phyloP scores from a whole-genome alignment of 345 rosid species.

The Noccaea caerulescens region DNA sequence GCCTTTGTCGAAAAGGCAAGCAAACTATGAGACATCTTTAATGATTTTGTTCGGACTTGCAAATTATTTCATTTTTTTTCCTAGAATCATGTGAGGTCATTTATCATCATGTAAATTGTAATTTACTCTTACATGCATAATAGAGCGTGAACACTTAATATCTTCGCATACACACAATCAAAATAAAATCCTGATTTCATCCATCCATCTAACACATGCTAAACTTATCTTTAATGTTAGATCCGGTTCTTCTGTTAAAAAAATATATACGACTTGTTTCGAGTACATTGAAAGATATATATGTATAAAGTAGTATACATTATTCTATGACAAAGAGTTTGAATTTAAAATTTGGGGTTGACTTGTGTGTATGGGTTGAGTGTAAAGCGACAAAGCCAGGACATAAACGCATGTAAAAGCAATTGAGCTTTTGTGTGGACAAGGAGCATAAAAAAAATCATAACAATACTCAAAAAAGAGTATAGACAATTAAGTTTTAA shows the following conservation, averaged over 20 bases:
- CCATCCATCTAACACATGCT: not conserved
- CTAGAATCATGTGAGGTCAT: conserved; percentile 6
- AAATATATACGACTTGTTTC: not conserved
- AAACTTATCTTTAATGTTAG: not conserved
- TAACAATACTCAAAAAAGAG: not conserved
- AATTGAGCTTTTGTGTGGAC: conserved; percentile 25
- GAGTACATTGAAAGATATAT: not conserved
- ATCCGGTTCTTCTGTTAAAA: not conserved
- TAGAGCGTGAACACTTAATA: conserved; percentile 7
- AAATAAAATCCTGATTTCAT: not conserved
- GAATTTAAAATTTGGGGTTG: conserved; percentile 5
- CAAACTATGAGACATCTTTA: conserved; percentile 36
- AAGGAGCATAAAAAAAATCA: not conserved
- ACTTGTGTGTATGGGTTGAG: conserved; percentile 27
- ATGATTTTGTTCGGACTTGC: conserved; percentile 38
- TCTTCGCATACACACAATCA: conserved; percentile 12
- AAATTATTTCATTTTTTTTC: not conserved
- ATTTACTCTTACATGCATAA: conserved; percentile 20
- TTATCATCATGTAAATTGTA: conserved; percentile 21
- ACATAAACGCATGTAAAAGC: conserved; percentile 25
- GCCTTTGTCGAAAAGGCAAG: conserved; percentile 45
- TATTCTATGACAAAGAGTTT: not conserved
- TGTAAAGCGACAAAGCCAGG: conserved; percentile 17
- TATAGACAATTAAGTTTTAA: not conserved
- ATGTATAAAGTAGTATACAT: not conserved